Evolutionary conservation across 2,329 filamentous ascomycete species (phyloP).

Genomic region (Botrytis galanthina): DNA sequence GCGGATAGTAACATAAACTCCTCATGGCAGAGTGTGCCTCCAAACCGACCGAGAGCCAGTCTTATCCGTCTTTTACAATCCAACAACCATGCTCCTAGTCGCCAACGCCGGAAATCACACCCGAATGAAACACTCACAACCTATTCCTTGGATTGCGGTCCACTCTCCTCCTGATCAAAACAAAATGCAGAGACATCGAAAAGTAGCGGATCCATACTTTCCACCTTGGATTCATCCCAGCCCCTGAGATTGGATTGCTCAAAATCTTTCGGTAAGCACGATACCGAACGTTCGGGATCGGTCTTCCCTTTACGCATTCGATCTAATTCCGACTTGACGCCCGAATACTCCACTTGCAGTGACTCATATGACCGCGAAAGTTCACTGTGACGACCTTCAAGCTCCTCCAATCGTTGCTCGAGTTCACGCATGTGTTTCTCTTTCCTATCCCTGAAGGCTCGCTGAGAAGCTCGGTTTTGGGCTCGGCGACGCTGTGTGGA

Average conservation of each 20-base stretch:
- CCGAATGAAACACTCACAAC: background rate
- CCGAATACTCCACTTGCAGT: conserved; percentile 44
- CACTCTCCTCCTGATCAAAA: conserved; percentile 34
- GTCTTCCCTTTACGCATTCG: conserved; percentile 32
- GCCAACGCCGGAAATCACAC: conserved; percentile 15
- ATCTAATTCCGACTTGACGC: conserved; percentile 36
- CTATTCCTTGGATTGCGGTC: conserved; percentile 5
- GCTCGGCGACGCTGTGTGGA: conserved; percentile 51
- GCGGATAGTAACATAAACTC: conserved; percentile 9
- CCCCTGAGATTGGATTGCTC: conserved; percentile 23
- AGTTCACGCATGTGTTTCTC: conserved; percentile 65
- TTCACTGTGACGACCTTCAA: conserved; percentile 54
- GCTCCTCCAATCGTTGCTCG: conserved; percentile 53
- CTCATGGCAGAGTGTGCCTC: background rate
- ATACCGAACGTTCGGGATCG: conserved; percentile 14
- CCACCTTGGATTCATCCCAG: conserved; percentile 32
- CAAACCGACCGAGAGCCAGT: conserved; percentile 1
- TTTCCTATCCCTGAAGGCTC: conserved; percentile 61
- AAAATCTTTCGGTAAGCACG: conserved; percentile 17
- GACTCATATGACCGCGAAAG: conserved; percentile 53
- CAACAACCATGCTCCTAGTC: conserved; percentile 2
- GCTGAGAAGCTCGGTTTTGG: conserved; percentile 60
- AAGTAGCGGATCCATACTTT: conserved; percentile 35
- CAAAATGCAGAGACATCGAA: conserved; percentile 39
- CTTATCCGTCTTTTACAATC: conserved; percentile 1